These are phyloP conservation scores for Sinapis alba DNA, from an alignment of 441 rosid species.

Conservation along the genomic window DNA sequence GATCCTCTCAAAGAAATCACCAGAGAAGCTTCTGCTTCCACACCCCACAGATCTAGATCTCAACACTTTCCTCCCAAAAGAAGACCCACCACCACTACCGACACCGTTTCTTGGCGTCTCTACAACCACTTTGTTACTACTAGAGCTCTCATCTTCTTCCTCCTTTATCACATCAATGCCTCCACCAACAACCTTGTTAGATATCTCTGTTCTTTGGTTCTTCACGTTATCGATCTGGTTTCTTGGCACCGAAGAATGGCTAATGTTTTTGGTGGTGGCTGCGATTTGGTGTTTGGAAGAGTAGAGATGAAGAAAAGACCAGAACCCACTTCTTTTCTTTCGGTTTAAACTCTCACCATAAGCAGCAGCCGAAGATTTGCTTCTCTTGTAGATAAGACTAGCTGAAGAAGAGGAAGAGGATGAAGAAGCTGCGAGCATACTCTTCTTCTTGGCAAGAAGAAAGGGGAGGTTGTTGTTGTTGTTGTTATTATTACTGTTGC, in stretches of 20 bases:
- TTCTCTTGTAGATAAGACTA: constrained; percentile 67
- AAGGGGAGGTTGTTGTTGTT: constrained; percentile 53
- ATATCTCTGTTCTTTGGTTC: not conserved
- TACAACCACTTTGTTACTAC: constrained; percentile 14
- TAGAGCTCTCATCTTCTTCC: constrained; percentile 36
- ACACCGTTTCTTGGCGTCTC: constrained; percentile 29
- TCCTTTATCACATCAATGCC: constrained; percentile 36
- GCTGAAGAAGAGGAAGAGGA: constrained; percentile 41
- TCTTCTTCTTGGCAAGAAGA: constrained; percentile 77
- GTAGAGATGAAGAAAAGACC: constrained; percentile 81
- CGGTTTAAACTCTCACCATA: constrained; percentile 36
- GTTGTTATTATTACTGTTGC: constrained; percentile 5
- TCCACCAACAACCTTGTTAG: constrained; percentile 19
- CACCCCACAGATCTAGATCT: constrained; percentile 98
- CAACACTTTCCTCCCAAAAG: constrained; percentile 78
- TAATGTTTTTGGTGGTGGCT: constrained; percentile 35
- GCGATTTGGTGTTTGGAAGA: constrained; percentile 36
- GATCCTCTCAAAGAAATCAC: constrained; percentile 92
- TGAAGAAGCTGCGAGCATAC: constrained; percentile 48
- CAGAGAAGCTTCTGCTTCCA: constrained; percentile 96
- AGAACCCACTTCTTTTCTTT: constrained; percentile 71
- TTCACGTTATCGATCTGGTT: no score
- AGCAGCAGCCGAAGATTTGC: constrained; percentile 63
- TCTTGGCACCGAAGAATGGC: constrained; percentile 25
- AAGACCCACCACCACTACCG: constrained; percentile 29